Evolutionary conservation across 805 yeast species (phyloP), one percentile per base, ranked within the genome.

Genomic region (Candida quercuum): DNA sequence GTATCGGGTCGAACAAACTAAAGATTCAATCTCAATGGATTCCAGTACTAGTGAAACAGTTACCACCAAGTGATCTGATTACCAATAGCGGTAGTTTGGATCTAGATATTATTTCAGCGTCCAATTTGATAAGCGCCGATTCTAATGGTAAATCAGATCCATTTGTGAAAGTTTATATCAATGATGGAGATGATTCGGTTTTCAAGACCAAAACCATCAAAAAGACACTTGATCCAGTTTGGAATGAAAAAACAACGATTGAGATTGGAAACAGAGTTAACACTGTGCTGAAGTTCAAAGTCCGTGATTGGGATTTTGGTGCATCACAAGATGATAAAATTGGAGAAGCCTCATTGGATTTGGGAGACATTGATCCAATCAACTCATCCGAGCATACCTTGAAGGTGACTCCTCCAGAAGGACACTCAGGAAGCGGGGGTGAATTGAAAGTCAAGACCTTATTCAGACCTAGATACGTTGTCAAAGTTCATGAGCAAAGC

Each of bases 121-220:
- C 71, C 13, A 74, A 75, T 36, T 69, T 93, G 41, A 76, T 82
- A 28, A 72, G 96, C 12, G 94, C 89, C n/a, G 99, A 93, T 62
- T 68, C 85, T 22, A 82, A 81, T 49, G 98, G 98, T 35, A 83
- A 84, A 57, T 86, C 96, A 3, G 99, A 93, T 63, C 99, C 99
- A 38, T 91, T 79, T 58, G 71, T 78, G 42, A 74, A 78, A 51
- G 71, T 87, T 45, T 78, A 70, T 52, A 55, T 86, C 51, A 79
- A 89, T 61, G 81, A 81, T 28, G 68, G 66, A 13, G 71, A 71
- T 37, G 75, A 75, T 22, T 57, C 63, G 24, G 67, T 84, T 42
- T 78, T 66, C 68, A 87, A 86, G 66, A 75, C 96, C 26, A 81
- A 86, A 62, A 81, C 81, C 21, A 67, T 76, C 43, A 93, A 89